Conservation (phyloP, 208 protist species). For the Leishmania aethiopica region DNA sequence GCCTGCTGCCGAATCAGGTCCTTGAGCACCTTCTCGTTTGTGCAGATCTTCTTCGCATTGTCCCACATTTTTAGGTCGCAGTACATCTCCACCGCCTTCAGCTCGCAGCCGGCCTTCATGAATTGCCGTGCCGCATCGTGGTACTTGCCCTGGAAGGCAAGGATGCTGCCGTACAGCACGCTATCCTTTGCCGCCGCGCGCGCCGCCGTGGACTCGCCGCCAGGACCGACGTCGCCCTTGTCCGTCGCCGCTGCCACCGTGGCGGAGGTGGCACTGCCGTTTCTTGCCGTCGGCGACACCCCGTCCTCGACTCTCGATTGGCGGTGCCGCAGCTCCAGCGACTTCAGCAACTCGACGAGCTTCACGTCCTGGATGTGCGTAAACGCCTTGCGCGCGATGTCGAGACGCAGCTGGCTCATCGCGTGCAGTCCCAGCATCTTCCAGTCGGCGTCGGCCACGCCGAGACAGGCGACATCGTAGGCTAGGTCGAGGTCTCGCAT, state of each 20-base stretch:
- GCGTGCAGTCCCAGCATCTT: constrained; percentile 93
- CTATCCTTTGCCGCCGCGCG: constrained; percentile 32
- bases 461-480: constrained; percentile 93
- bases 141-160: constrained; percentile 95
- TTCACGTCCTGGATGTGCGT: constrained; percentile 92
- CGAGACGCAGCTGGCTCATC: constrained; percentile 88
- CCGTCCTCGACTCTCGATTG: constrained; percentile 34
- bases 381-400: constrained; percentile 93
- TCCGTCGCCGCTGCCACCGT: neutral
- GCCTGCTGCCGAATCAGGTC: constrained; percentile 94
- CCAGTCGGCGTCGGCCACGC: constrained; percentile 95
- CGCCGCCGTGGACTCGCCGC: constrained; percentile 6
- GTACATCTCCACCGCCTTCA: constrained; percentile 94
- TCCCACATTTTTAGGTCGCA: constrained; percentile 95
- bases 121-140: constrained; percentile 91
- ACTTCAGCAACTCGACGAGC: constrained; percentile 93
- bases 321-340: constrained; percentile 73
- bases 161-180: constrained; percentile 84
- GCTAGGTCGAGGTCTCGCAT: constrained; percentile 88
- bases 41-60: constrained; percentile 90
- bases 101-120: constrained; percentile 74
- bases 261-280: neutral
- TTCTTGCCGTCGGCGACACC: neutral
- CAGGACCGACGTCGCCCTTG: neutral
- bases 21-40: constrained; percentile 84